These are phyloP conservation scores for Fusarium nanum DNA, from an alignment of 2,329 filamentous ascomycete species.

Conservation along the genomic window DNA sequence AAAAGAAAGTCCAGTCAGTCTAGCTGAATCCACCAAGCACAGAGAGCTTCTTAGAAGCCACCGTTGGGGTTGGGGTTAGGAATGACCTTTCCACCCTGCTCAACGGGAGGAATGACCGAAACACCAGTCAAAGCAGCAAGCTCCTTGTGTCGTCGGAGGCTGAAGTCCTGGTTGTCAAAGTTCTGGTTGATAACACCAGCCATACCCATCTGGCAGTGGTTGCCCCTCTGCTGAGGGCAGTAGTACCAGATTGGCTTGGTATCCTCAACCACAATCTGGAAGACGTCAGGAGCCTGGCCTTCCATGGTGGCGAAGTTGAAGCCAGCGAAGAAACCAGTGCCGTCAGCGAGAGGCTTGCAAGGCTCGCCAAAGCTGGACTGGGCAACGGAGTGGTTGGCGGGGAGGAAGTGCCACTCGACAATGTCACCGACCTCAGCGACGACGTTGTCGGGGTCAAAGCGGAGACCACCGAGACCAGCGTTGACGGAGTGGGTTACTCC, in stretches of 20 bases:
- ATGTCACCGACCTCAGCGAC: constrained; percentile 61
- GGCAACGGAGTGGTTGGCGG: constrained; percentile 62
- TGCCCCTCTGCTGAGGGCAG: constrained; percentile 55
- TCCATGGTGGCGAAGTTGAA: constrained; percentile 55
- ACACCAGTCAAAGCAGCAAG: constrained; percentile 50
- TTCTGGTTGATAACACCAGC: constrained; percentile 62
- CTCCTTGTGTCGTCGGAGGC: constrained; percentile 53
- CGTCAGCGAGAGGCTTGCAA: constrained; percentile 55
- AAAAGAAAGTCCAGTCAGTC: neutral
- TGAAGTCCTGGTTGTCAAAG: constrained; percentile 53
- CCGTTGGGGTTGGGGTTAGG: constrained; percentile 56
- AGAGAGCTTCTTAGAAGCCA: constrained; percentile 48
- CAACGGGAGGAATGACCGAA: constrained; percentile 48
- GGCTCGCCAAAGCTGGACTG: constrained; percentile 57
- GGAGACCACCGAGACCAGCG: constrained; percentile 59
- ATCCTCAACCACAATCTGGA: constrained; percentile 58
- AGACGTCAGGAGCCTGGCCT: constrained; percentile 55
- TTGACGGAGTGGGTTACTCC: constrained; percentile 60
- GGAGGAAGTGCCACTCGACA: constrained; percentile 67
- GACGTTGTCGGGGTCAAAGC: constrained; percentile 63
- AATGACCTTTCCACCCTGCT: constrained; percentile 54
- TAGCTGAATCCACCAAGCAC: neutral
- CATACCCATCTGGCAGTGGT: constrained; percentile 64
- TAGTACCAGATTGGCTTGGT: constrained; percentile 58
- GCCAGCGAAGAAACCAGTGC: constrained; percentile 58